Base-by-base conservation (phyloP, 371 early-diverging fungal genomes). In the Coemansia sp. region DNA sequence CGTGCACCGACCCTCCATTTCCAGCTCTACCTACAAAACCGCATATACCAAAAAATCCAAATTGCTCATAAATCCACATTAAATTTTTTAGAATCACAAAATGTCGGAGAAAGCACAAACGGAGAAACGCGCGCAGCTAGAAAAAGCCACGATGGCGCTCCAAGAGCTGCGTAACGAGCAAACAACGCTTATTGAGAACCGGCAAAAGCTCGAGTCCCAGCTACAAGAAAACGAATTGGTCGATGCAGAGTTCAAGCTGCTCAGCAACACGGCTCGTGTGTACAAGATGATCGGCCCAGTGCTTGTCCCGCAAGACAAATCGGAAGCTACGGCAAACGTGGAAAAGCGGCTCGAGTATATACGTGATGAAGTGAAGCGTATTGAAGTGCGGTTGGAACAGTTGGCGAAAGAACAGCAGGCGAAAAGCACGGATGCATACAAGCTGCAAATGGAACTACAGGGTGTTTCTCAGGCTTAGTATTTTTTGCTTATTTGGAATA, bases 281-380 rank as follows among this genome's bases (percentile, higher is more conserved):
- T 98, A 90, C 85, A 98, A 98, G 78, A 83, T 97, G 64, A 90
- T 95, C 66, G 98, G 97, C 0, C 96, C 98, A 37, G 96, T 96
- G 20, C 85, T 98, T 21, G 92, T 96, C 14, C 94, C 91, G 83
- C 96, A 97, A 80, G 96, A 96, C 11, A 86, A 84, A 64, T 68
- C 80, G 1, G 98, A 98, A 80, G 96, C 98, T 25, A 80, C 71
- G 16, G 78, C 87, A 28, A 96, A 96, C 68, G 96, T 98, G 23
- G 88, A 90, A 72, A 96, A 96, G 85, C 91, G 98, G 64, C 86
- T 98, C 60, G 93, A 95, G 48, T 93, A 89, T 64, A 98, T 98
- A 78, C 78, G 82, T 25, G 82, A 82, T 6, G 97, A 98, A 85
- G 93, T 95, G 65, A 88, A 90, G 65, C 89, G 96, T 25, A 86